Base-by-base conservation (phyloP, 352 stramenopile species). In the Saprolegnia diclina region DNA sequence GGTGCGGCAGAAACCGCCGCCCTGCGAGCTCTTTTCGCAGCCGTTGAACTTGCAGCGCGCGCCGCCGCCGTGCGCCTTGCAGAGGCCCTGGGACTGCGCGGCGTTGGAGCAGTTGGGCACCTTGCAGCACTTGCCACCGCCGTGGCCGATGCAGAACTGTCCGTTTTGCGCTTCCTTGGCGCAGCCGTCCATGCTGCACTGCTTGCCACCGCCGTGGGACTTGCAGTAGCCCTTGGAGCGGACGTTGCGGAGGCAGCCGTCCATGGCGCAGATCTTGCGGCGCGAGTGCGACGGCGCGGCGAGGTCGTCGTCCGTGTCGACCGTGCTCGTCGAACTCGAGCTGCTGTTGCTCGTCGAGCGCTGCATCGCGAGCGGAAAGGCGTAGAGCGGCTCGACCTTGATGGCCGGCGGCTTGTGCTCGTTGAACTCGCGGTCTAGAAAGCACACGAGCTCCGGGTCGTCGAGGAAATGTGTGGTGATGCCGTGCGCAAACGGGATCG, bases 11-110 rank as follows among this genome's bases (percentile, higher is more conserved):
- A 85, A 67, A 0, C 78, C 75, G 1, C 75, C 73, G 64, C 79
- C 79, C 61, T 81, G 76, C 22, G 72, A 76, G 63, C 76, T 77
- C 37, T 80, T 80, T 26, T 55, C 38, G 45, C 79, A 87, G 14
- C 67, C 76, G 5, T 71, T 64, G 14, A 71, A 75, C 22, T 78
- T 83, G 77, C 78, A 85, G 16, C 77, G 75, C 45, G 77, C 72
- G 29, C 78, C 78, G 37, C 78, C 78, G 40, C 78, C 78, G 40
- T 85, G 78, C 1, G 71, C 52, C 59, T 85, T 85, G 76, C 78
- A 85, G 35, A 74, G 74, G 29, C 78, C 78, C 24, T 72, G 75
- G 5, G 74, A 75, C 53, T 85, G 78, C 19, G 78, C 78, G 18
- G 74, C 77, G 35, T 71, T 71, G 7, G 40, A 53, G 56, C 65